Conservation (phyloP, 139 green algal species). For the Marvania coccoides region DNA sequence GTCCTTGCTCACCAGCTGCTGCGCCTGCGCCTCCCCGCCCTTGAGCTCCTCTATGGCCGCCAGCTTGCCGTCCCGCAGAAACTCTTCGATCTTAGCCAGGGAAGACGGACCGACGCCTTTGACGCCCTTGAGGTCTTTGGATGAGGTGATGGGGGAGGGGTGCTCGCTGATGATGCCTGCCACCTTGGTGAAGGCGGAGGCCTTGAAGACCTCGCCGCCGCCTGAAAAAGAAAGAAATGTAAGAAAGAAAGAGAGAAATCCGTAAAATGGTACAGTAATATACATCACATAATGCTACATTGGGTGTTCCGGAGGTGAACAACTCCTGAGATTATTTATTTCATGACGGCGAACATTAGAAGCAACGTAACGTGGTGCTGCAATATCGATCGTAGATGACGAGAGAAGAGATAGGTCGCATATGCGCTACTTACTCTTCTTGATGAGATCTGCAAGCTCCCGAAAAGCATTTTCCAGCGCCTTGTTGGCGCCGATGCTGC, state of each 20-base stretch:
- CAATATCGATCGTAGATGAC: too few relatives aligned
- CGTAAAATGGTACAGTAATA: too few relatives aligned
- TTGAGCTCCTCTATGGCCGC: conserved; percentile 10
- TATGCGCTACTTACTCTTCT: background rate
- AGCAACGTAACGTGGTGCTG: too few relatives aligned
- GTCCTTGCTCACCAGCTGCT: background rate
- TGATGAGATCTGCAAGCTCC: conserved; percentile 1
- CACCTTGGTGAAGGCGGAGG: background rate
- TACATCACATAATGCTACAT: too few relatives aligned
- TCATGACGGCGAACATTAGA: too few relatives aligned
- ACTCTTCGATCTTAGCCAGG: conserved; percentile 14
- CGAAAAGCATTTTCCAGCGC: conserved; percentile 9
- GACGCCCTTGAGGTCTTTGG: conserved; percentile 2
- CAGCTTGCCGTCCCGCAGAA: conserved; percentile 8
- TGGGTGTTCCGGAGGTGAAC: too few relatives aligned
- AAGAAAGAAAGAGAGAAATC: too few relatives aligned
- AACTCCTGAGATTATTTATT: too few relatives aligned
- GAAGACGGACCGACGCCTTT: conserved; percentile 15
- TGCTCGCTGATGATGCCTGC: background rate
- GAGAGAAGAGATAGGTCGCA: too few relatives aligned
- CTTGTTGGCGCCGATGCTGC: background rate
- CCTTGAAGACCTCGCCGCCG: conserved; percentile 5
- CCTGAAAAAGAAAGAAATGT: background rate
- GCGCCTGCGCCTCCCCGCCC: background rate
- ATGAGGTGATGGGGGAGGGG: conserved; percentile 2